Base-by-base conservation (phyloP, 257 asterid genomes). In the Lithospermum erythrorhizon region DNA sequence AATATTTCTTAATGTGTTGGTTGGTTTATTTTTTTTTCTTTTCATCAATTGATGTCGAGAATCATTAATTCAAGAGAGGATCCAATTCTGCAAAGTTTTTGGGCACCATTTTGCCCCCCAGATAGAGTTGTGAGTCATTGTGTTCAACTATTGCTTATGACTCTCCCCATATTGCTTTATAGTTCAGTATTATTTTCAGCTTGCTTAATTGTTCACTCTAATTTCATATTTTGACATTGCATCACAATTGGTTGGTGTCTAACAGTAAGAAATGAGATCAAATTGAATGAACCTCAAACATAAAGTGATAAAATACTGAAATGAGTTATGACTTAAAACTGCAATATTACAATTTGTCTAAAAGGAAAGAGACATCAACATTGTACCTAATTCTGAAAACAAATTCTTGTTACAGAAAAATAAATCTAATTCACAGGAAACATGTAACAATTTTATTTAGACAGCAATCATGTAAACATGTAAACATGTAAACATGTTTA, bases 351-450 rank as follows among this genome's bases (percentile, higher is more conserved):
- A 13, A 41, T 41, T 41, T 41, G 49, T 41, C 5, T 13, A 11
- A 8, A 41, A 41, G 18, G 14, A 41, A 13, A 41, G 18, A 14
- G 49, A 13, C 49, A 41, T 41, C 18, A 41, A 41, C 11, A 14
- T 41, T 41, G 16, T 48, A 62, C 61, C 81, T 62, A 48, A 41
- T 3, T 1, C 14, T 41, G 49, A 59, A 65, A 72, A 61, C 47
- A 70, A 70, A 54, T 67, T 21, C 66, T 57, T 57, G 66, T 67
- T 55, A 61, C 56, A 69, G 59, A 37, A 59, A 58, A 68, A 72
- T 2, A 35, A 1, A 65, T 61, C 24, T 19, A 68, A 53, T 63
- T 57, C 73, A 52, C 21, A 62, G 2, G 54, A 61, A 65, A 41
- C 61, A 65, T 8, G 45, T 47, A 64, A 56, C 61, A 66, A 61